These are phyloP conservation scores for Novakomyces olei DNA, from an alignment of 805 yeast species.

Conservation along the genomic window DNA sequence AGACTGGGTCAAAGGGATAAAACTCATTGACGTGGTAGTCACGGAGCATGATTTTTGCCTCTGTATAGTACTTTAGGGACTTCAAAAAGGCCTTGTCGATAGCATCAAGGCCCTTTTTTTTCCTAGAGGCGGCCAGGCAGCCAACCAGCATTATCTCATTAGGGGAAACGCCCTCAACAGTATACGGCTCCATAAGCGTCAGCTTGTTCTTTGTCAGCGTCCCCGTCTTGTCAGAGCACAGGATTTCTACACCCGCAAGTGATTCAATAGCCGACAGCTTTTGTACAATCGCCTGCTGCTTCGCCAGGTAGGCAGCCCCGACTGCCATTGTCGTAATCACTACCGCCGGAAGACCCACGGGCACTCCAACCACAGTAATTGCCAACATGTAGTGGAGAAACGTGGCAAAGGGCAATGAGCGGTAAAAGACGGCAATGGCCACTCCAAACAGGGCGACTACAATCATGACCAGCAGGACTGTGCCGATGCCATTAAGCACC, in stretches of 20 bases:
- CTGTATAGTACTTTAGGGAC: constrained; percentile 68
- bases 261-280: constrained; percentile 92
- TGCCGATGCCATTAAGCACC: constrained; percentile 94
- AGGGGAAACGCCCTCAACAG: constrained; percentile 89
- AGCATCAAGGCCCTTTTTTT: constrained; percentile 95
- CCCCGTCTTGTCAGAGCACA: constrained; percentile 97
- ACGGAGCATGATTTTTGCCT: constrained; percentile 78
- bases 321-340: constrained; percentile 98
- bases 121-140: constrained; percentile 91
- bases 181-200: constrained; percentile 89
- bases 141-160: constrained; percentile 95
- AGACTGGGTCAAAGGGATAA: constrained; percentile 95
- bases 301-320: constrained; percentile 96
- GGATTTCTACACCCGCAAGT: constrained; percentile 89
- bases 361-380: constrained; percentile 92
- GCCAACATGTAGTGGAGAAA: constrained; percentile 84
- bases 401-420: constrained; percentile 66
- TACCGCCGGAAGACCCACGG: constrained; percentile 96
- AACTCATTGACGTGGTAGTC: constrained; percentile 87
- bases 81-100: constrained; percentile 92
- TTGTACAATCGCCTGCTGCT: constrained; percentile 93
- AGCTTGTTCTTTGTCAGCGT: constrained; percentile 92
- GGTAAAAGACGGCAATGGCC: constrained; percentile 88
- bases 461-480: constrained; percentile 70
- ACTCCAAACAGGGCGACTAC: constrained; percentile 68